Evolutionary conservation across 306 rosid species (phyloP).

Genomic region (Prunus dulcis): DNA sequence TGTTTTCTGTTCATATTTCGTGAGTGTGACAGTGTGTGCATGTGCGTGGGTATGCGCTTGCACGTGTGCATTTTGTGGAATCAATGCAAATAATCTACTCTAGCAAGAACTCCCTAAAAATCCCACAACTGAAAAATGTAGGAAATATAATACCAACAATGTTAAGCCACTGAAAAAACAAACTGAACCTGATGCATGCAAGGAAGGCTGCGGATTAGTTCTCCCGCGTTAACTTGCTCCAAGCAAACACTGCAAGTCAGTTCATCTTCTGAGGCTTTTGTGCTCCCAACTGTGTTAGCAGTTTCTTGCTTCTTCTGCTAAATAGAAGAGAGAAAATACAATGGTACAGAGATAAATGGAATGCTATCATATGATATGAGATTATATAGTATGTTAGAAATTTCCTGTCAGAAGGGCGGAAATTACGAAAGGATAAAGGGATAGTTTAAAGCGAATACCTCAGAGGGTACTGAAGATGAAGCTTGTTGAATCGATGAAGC

Average conservation of each 20-base stretch:
- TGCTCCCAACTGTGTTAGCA: conserved; percentile 43
- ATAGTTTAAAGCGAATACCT: conserved; percentile 45
- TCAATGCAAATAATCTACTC: neutral
- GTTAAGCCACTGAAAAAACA: neutral
- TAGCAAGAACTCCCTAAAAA: neutral
- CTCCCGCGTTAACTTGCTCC: conserved; percentile 91
- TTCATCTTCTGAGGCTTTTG: conserved; percentile 72
- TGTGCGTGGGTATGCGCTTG: neutral
- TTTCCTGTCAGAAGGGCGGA: neutral
- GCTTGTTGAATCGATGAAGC: conserved; percentile 51
- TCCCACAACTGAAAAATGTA: neutral
- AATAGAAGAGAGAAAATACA: neutral
- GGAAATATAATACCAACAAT: neutral
- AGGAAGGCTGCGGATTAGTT: conserved; percentile 90
- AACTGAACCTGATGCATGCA: conserved; percentile 84
- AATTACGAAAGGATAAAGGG: neutral
- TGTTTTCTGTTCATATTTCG: neutral
- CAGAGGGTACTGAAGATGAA: conserved; percentile 58
- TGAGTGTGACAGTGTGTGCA: neutral
- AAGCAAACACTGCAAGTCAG: conserved; percentile 96
- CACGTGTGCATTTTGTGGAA: neutral
- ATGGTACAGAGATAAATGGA: neutral
- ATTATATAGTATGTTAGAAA: neutral
- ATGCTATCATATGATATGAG: neutral
- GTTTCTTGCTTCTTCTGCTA: conserved; percentile 65